Base-by-base conservation (phyloP, 2,329 filamentous ascomycete genomes). In the Trichoderma asperellum region DNA sequence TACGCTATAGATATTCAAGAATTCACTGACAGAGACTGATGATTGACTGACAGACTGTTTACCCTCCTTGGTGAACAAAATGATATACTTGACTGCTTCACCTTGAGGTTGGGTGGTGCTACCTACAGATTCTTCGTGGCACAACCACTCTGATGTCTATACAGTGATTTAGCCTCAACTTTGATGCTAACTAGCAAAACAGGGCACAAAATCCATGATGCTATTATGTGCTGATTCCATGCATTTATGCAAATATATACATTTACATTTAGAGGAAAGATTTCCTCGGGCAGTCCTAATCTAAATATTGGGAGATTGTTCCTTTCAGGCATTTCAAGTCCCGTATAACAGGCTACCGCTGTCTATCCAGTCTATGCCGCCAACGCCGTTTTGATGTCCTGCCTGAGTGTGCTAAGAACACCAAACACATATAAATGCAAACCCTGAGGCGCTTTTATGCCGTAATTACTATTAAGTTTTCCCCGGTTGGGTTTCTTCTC, bases 371-470 rank as follows among this genome's bases (percentile, higher is more conserved):
- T 49, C 10, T 49, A 49, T 49, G 47, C 47, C 47, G 29, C 55
- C 11, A 58, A 58, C 63, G 63, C 63, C 40, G 24, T 59, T 4
- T 37, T 7, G 27, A 57, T 49, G 27, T n/a, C 37, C 21, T 35
- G n/a, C 24, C 62, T 29, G n/a, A 57, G 14, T 52, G 6, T 14
- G 12, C n/a, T 29, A 32, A 52, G 27, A 32, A 34, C 55, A 29
- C 29, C 35, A 16, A n/a, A 8, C 7, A 35, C 40, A n/a, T 47
- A 67, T 57, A 67, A 49, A 67, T 67, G 58, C 40, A 58, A 43
- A 59, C 16, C n/a, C 21, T 24, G 14, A 59, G n/a, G 40, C n/a
- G 7, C 12, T 7, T 37, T 10, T 32, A 47, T 43, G 35, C n/a
- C 12, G 18, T 24, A 16, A 32, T 57, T 47, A 24, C 5, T 43